Evolutionary conservation across 768 basidiomycete genomes (phyloP).

Genomic region (Tylopilus subfusipes): DNA sequence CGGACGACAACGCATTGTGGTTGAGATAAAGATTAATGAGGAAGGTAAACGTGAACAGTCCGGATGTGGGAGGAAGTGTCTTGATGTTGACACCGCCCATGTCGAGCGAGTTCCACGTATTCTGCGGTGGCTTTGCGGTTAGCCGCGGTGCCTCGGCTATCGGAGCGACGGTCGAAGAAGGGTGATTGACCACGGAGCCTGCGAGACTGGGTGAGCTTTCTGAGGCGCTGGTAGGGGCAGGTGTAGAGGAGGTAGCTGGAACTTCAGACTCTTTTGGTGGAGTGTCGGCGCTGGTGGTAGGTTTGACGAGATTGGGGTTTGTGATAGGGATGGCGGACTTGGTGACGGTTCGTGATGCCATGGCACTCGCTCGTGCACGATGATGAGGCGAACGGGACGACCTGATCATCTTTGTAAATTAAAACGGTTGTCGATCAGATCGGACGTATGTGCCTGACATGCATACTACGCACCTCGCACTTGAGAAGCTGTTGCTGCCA

Average conservation of each 20-base stretch:
- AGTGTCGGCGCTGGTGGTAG: constrained; percentile 29
- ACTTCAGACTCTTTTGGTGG: constrained; percentile 29
- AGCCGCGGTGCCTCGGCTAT: constrained; percentile 64
- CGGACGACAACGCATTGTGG: constrained; percentile 76
- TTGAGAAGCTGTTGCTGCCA: constrained; percentile 95
- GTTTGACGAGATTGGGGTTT: constrained; percentile 75
- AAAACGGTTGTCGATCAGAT: constrained; percentile 17
- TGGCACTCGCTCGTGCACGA: constrained; percentile 90
- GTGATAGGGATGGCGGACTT: constrained; percentile 90
- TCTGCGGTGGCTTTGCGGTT: constrained; percentile 64
- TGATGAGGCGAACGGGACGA: constrained; percentile 87
- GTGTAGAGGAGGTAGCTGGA: constrained; percentile 29
- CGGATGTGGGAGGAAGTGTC: constrained; percentile 74
- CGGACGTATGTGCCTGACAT: constrained; percentile 14
- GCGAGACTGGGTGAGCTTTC: constrained; percentile 36
- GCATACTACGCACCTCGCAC: constrained; percentile 68
- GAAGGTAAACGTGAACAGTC: constrained; percentile 85
- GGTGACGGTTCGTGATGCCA: constrained; percentile 82
- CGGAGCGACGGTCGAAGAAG: constrained; percentile 75
- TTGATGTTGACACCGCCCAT: constrained; percentile 96
- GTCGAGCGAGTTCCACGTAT: constrained; percentile 87
- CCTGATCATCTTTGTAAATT: constrained; percentile 64
- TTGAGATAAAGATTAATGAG: constrained; percentile 94
- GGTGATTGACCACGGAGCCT: constrained; percentile 48
- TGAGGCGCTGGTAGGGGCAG: constrained; percentile 29